Evolutionary conservation across 768 basidiomycete species (phyloP), one percentile per base, ranked within the genome.

Genomic region (Suillus lakei): DNA sequence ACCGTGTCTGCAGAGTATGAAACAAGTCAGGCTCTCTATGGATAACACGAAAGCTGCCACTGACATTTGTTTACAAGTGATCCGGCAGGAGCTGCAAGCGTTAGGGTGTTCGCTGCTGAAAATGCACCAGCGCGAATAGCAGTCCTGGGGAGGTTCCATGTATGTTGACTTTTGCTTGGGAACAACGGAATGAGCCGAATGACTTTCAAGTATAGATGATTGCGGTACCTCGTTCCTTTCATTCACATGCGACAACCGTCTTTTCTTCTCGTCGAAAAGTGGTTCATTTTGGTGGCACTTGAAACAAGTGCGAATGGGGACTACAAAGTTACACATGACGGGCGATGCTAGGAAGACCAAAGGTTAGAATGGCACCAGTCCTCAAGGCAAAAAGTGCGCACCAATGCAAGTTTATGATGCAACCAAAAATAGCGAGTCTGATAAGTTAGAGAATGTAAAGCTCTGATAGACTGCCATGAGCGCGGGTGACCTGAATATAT

Each of bases 91-190:
- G 43, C 51, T 66, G 60, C 75, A 77, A 8, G 53, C n/a, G 23
- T 64, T 69, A 0, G 75, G 64, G 32, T 76, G 75, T 58, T 76
- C 75, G 34, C 65, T 70, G 67, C 75, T 76, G 21, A 70, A 72
- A n/a, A 72, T 34, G 43, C 75, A 76, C 64, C 68, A 61, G 39
- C 75, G 74, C 23, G 75, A 77, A 44, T 70, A 76, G 26, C 75
- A 76, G 18, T 76, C 75, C 61, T 77, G 75, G 1, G 74, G 72
- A 2, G 71, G 67, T 56, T 75, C 75, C 69, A 73, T 75, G 63
- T 75, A 76, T 28, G 51, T 34, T 6, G 65, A 41, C 38, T 55
- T 23, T 56, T 13, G 64, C 72, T 74, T 30, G 34, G 30, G 4
- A 1, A 12, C 6, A 28, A 13, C 48, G 65, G 43, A 30, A 61